These are phyloP conservation scores for Didymella arachidicola DNA, from an alignment of 2,329 filamentous ascomycete species.

Conservation along the genomic window DNA sequence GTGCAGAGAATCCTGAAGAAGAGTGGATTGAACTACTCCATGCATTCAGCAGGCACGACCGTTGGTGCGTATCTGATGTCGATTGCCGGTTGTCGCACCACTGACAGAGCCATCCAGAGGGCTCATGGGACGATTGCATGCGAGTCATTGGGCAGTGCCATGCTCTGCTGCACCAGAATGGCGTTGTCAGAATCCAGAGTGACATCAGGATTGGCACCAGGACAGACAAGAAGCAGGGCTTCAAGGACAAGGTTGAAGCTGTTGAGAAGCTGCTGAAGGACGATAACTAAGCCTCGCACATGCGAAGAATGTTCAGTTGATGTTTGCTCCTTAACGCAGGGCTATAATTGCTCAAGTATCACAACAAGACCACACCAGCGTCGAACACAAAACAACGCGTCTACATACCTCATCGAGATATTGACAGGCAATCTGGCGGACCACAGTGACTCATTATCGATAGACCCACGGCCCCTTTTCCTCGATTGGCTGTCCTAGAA, in stretches of 20 bases:
- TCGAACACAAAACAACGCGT: conserved; percentile 22
- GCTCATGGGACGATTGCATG: conserved; percentile 89
- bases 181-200: conserved; percentile 74
- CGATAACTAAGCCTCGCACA: conserved; percentile 21
- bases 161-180: conserved; percentile 50
- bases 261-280: conserved; percentile 61
- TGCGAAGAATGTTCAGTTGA: background rate
- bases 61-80: conserved; percentile 61
- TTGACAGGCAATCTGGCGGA: conserved; percentile 24
- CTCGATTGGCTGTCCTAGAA: conserved; percentile 28
- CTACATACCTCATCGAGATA: conserved; percentile 24
- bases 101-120: conserved; percentile 66
- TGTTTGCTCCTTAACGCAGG: background rate
- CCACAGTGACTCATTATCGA: conserved; percentile 27
- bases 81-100: background rate
- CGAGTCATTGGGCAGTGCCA: conserved; percentile 55
- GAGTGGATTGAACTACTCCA: conserved; percentile 81
- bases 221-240: conserved; percentile 85
- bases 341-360: conserved; percentile 20
- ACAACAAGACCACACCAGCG: conserved; percentile 18
- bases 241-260: conserved; percentile 78
- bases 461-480: conserved; percentile 28
- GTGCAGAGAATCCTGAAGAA: conserved; percentile 85
- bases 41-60: conserved; percentile 95
- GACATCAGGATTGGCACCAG: conserved; percentile 86